Conservation (phyloP, 208 protist species). For the Naegleria gruberi region DNA sequence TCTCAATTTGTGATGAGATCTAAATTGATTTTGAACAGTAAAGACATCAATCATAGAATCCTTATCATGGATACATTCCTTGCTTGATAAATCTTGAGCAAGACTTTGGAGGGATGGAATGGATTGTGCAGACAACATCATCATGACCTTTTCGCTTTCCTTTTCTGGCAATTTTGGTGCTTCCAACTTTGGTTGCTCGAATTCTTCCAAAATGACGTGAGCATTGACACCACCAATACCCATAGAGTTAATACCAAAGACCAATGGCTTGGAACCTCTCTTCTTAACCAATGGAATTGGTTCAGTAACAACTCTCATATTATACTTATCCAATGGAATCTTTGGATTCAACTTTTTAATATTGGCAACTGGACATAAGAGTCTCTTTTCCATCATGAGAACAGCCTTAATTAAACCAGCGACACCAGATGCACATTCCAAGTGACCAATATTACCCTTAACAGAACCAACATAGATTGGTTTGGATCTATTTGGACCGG, state of each 20-base stretch:
- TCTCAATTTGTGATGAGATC: conserved; percentile 9
- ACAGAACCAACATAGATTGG: conserved; percentile 32
- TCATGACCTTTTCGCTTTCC: background rate
- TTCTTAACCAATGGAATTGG: background rate
- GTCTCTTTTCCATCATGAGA: background rate
- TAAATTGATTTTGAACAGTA: background rate
- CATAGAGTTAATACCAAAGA: conserved; percentile 34
- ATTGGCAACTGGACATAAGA: background rate
- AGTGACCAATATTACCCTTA: conserved; percentile 39
- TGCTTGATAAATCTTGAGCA: background rate
- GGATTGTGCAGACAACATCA: conserved; percentile 1
- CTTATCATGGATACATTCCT: background rate
- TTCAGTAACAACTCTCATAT: background rate
- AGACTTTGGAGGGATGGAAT: conserved; percentile 3
- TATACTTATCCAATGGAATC: background rate
- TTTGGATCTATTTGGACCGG: background rate
- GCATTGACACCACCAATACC: conserved; percentile 44
- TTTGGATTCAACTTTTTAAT: conserved; percentile 17
- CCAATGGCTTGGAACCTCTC: background rate
- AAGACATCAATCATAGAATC: background rate
- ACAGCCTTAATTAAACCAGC: conserved; percentile 17
- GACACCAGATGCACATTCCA: conserved; percentile 36
- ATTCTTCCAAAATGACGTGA: conserved; percentile 33
- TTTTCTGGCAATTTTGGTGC: background rate
- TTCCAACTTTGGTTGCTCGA: background rate